Conservation (phyloP, 2,329 filamentous ascomycete species). For the Ascochyta lentis region DNA sequence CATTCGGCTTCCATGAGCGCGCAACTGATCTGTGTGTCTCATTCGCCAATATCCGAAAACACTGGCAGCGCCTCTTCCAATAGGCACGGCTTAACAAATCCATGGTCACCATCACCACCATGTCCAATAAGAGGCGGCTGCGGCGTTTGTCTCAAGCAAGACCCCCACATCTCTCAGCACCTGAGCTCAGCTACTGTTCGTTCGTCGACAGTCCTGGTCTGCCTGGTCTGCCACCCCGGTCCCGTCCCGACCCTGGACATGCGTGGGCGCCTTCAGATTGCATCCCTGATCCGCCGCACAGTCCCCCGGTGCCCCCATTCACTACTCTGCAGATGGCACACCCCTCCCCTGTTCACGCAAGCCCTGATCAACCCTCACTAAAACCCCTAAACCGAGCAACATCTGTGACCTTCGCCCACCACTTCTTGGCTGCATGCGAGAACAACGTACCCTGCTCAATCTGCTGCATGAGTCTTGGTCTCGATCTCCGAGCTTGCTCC, state of each 20-base stretch:
- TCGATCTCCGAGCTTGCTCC: constrained; percentile 39
- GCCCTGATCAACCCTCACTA: constrained; percentile 38
- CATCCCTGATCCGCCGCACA: constrained; percentile 38
- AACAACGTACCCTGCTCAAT: constrained; percentile 40
- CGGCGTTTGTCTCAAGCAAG: constrained; percentile 31
- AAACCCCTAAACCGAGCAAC: constrained; percentile 40
- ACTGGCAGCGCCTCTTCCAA: constrained; percentile 12
- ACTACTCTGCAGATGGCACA: constrained; percentile 23
- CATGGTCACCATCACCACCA: constrained; percentile 15
- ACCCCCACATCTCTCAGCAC: constrained; percentile 43
- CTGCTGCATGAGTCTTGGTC: constrained; percentile 42
- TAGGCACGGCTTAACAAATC: constrained; percentile 13
- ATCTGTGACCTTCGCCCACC: constrained; percentile 32
- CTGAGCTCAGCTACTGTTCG: constrained; percentile 34
- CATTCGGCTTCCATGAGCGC: background rate
- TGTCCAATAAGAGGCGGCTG: constrained; percentile 36
- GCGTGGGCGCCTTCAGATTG: constrained; percentile 33
- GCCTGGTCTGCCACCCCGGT: constrained; percentile 26
- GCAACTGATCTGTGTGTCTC: constrained; percentile 4
- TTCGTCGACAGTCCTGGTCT: constrained; percentile 35
- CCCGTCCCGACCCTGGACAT: constrained; percentile 32
- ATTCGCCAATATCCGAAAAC: constrained; percentile 1
- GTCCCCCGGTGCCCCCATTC: constrained; percentile 32
- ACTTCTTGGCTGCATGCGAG: constrained; percentile 45
- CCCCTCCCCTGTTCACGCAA: constrained; percentile 28